Evolutionary conservation across 441 rosid species (phyloP), one percentile per base, ranked within the genome.

Genomic region (Viola pubescens): DNA sequence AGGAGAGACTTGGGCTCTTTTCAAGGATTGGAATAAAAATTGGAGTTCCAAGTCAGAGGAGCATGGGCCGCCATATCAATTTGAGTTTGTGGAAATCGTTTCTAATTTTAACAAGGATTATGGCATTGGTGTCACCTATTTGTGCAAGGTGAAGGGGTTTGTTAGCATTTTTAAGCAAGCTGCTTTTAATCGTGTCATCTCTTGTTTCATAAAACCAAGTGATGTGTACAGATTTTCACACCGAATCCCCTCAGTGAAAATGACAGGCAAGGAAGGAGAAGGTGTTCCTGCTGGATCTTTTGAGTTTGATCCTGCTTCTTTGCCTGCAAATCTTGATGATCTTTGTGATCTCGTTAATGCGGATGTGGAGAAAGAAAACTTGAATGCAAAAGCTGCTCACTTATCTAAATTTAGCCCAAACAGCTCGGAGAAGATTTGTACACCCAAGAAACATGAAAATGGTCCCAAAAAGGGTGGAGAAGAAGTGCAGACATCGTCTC

Each of bases 1-100:
- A 52, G 95, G 97, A 51, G 92, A 92, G 73, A 77, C 77, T 9
- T 89, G 98, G 97, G 98, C 92, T 46, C 62, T 83, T 64, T 89
- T 82, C 66, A 82, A 76, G 77, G 68, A 79, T 44, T 86, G 95
- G 95, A 66, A 80, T 53, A 56, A 68, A 39, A 61, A 69, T n/a
- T 81, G 89, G 95, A 65, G 57, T 54, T 68, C 70, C 11, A 72
- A 76, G 62, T 50, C 79, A 13, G 72, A 69, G 40, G 67, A 64
- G 53, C 78, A 71, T 58, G 41, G 53, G 61, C 70, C 77, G 3
- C 80, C 84, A 52, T 84, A 63, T 51, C 75, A 79, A 61, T 94
- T 74, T 76, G 94, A 91, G 61, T 68, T 84, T 60, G 98, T 91
- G 65, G 96, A 84, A 75, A 66, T 88, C 63, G 7, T 91, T 70